Conservation (phyloP, 2,329 filamentous ascomycete species). For the Chrysosporium queenslandicum region DNA sequence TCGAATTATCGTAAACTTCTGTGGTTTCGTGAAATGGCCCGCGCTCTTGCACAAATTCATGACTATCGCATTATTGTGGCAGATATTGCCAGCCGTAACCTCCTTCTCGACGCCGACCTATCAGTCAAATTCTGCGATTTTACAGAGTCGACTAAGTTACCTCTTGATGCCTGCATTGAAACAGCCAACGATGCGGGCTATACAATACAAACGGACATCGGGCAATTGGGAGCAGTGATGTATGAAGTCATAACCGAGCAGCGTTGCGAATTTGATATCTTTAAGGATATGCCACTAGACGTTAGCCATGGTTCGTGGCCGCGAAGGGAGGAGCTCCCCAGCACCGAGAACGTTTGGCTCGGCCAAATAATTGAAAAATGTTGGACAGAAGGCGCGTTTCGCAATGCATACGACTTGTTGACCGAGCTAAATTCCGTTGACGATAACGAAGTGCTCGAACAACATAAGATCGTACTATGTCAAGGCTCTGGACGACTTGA, state of each 20-base stretch:
- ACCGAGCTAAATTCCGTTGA: too few relatives aligned
- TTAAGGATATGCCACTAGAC: slow-evolving; percentile 14
- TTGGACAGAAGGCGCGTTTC: slow-evolving; percentile 15
- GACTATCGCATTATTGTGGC: not conserved
- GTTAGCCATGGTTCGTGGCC: slow-evolving; percentile 19
- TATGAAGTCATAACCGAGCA: slow-evolving; percentile 23
- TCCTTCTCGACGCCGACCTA: slow-evolving; percentile 21
- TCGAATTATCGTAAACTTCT: slow-evolving; percentile 4
- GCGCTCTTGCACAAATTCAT: not conserved
- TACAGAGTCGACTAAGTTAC: slow-evolving; percentile 3
- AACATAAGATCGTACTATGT: too few relatives aligned
- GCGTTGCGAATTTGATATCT: slow-evolving; percentile 22
- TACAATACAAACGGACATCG: slow-evolving; percentile 25
- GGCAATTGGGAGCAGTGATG: slow-evolving; percentile 25
- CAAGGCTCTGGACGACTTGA: too few relatives aligned
- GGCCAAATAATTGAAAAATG: slow-evolving; percentile 23
- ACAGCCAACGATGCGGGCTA: slow-evolving; percentile 23
- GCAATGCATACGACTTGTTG: not conserved
- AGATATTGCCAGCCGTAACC: slow-evolving; percentile 18
- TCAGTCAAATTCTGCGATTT: slow-evolving; percentile 7
- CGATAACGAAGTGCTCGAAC: too few relatives aligned
- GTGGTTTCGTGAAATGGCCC: slow-evolving; percentile 13
- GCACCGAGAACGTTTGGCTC: slow-evolving; percentile 22
- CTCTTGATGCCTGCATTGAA: slow-evolving; percentile 21
- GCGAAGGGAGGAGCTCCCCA: slow-evolving; percentile 20